Evolutionary conservation across 768 basidiomycete genomes (phyloP).

Genomic region (Dioszegia aurantiaca): DNA sequence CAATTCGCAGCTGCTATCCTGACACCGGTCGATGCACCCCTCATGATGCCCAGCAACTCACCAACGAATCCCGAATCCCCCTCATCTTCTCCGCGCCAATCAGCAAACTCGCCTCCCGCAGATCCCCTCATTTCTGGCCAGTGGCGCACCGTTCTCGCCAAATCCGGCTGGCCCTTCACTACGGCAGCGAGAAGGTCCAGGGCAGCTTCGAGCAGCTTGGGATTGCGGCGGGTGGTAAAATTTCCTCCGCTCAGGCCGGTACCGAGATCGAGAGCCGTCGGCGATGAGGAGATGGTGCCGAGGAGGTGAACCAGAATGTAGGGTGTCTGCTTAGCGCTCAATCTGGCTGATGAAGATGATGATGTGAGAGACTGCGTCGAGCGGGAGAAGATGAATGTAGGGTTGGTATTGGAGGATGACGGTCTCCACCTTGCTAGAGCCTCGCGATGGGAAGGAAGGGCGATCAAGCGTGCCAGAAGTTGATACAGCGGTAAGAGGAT

Average conservation of each 20-base stretch:
- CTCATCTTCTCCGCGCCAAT: not conserved
- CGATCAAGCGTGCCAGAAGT: slow-evolving; percentile 41
- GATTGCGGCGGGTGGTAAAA: slow-evolving; percentile 21
- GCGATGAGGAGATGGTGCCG: slow-evolving; percentile 11
- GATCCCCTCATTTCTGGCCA: slow-evolving; percentile 14
- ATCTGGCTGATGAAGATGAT: slow-evolving; percentile 4
- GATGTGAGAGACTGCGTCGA: not conserved
- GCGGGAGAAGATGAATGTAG: not conserved
- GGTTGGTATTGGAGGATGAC: not conserved
- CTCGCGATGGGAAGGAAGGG: slow-evolving; percentile 41
- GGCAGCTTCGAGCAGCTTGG: slow-evolving; percentile 43
- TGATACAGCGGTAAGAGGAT: slow-evolving; percentile 47
- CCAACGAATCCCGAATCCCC: slow-evolving; percentile 17
- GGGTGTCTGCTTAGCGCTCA: not conserved
- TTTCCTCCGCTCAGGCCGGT: not conserved
- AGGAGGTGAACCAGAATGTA: slow-evolving; percentile 35
- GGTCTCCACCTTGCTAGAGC: slow-evolving; percentile 29
- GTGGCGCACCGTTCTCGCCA: slow-evolving; percentile 20
- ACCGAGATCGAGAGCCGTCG: not conserved
- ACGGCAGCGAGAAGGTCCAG: slow-evolving; percentile 46
- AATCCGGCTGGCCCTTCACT: slow-evolving; percentile 33
- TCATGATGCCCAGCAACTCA: slow-evolving; percentile 24
- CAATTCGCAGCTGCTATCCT: slow-evolving; percentile 43
- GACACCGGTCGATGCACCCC: slow-evolving; percentile 24
- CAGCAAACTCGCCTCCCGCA: not conserved